Conservation (phyloP, 1,139 yeast genomes). For the Scheffersomyces stambukii region DNA sequence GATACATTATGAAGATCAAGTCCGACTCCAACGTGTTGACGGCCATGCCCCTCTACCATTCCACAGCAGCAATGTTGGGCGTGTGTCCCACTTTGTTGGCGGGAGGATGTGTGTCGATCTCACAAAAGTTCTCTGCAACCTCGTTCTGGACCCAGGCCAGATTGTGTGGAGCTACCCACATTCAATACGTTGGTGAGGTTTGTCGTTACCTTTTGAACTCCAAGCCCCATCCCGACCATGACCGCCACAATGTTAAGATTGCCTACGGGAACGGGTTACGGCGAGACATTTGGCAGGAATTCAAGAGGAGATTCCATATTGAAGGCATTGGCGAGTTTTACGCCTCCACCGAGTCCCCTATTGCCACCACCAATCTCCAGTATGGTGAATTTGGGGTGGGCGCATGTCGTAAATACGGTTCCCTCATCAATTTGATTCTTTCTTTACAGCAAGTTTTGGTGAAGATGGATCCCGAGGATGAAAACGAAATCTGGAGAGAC, state of each 20-base stretch:
- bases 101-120: constrained; percentile 73
- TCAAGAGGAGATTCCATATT: constrained; percentile 74
- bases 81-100: constrained; percentile 63
- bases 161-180: constrained; percentile 66
- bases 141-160: constrained; percentile 91
- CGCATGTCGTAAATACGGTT: constrained; percentile 83
- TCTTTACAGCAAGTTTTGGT: constrained; percentile 59
- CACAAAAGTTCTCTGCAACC: constrained; percentile 79
- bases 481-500: constrained; percentile 66
- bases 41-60: constrained; percentile 94
- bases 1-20: constrained; percentile 62
- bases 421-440: constrained; percentile 51
- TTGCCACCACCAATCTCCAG: constrained; percentile 83
- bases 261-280: constrained; percentile 95
- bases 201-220: constrained; percentile 80
- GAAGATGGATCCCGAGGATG: constrained; percentile 80
- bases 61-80: constrained; percentile 89
- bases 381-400: constrained; percentile 80
- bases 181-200: constrained; percentile 95
- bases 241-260: constrained; percentile 55
- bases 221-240: constrained; percentile 63
- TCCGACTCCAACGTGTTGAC: constrained; percentile 63
- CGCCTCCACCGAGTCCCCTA: constrained; percentile 91
- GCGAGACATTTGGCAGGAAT: constrained; percentile 84
- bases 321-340: constrained; percentile 84